Evolutionary conservation across 2,329 filamentous ascomycete genomes (phyloP), one percentile per base, ranked within the genome.

Genomic region (Penicillium sp.): DNA sequence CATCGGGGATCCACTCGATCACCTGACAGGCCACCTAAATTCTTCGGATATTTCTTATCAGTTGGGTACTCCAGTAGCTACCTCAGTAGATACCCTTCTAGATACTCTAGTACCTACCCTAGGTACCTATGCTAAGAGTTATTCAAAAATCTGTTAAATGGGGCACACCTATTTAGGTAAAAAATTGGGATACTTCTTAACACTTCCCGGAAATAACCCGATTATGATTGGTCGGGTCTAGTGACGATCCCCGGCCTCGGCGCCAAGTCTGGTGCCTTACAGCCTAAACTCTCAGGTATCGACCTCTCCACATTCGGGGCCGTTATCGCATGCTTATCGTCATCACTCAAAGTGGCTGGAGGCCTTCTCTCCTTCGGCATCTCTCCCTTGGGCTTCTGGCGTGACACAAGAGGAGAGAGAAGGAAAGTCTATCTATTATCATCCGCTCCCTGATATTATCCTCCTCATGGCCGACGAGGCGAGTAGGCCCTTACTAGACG

Each of bases 401-500:
- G 33, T 24, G 33, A 30, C 23, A 20, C 21, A 21, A n/a, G 17
- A 40, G 12, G 18, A 48, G 18, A 37, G 18, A 37, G 34, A 13
- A n/a, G 20, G 20, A 23, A 9, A 26, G 30, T 3, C 10, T 18
- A 18, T 27, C 24, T n/a, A 33, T 13, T 24, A 24, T 4, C 12
- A 18, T 40, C 18, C 32, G n/a, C n/a, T n/a, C 13, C 23, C 10
- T 20, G 7, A 32, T 2, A 39, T 24, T 17, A 20, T 24, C 9
- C 9, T 10, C 60, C 52, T 50, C 37, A 73, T 72, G 71, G 61
- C 62, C 56, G 67, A 72, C 39, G 70, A 73, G 63, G 60, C 58
- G 55, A 63, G 52, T 40, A 55, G 52, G 55, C 66, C 66, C 57
- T 59, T 71, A 46, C 56, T 71, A 51, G 59, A 60, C 49, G 61